These are phyloP conservation scores for Curvularia hawaiiensis DNA, from an alignment of 2,329 filamentous ascomycete genomes.

Conservation along the genomic window DNA sequence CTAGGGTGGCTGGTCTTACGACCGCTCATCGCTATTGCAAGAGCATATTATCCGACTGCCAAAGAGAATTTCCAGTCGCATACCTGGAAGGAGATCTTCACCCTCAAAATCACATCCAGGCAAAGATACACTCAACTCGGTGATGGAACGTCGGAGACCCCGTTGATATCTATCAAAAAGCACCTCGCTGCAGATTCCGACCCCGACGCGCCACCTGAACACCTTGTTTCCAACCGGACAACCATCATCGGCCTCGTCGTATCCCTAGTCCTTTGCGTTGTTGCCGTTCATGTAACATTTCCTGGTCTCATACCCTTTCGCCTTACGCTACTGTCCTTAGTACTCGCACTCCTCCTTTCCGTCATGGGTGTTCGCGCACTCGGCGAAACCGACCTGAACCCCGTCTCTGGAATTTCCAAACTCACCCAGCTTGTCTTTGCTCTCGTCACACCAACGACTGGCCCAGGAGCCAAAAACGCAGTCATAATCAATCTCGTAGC, in stretches of 20 bases:
- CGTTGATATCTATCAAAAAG: conserved; percentile 39
- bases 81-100: conserved; percentile 45
- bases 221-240: conserved; percentile 74
- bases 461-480: conserved; percentile 67
- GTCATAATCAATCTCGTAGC: conserved; percentile 96
- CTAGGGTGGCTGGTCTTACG: conserved; percentile 77
- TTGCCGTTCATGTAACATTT: conserved; percentile 83
- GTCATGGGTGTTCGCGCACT: conserved; percentile 69
- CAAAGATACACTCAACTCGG: conserved; percentile 49
- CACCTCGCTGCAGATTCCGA: conserved; percentile 48
- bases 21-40: conserved; percentile 60
- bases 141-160: conserved; percentile 25
- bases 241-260: conserved; percentile 76
- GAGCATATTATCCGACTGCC: conserved; percentile 44
- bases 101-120: conserved; percentile 41
- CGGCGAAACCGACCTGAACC: conserved; percentile 90
- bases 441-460: conserved; percentile 72
- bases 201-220: conserved; percentile 81
- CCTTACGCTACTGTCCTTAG: conserved; percentile 82
- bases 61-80: conserved; percentile 37
- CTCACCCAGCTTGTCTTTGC: conserved; percentile 96
- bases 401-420: conserved; percentile 95
- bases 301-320: conserved; percentile 79
- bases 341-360: conserved; percentile 72
- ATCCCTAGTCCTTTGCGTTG: conserved; percentile 79